Evolutionary conservation across 306 rosid species (phyloP), one percentile per base, ranked within the genome.

Genomic region (Vachellia pachyceras): DNA sequence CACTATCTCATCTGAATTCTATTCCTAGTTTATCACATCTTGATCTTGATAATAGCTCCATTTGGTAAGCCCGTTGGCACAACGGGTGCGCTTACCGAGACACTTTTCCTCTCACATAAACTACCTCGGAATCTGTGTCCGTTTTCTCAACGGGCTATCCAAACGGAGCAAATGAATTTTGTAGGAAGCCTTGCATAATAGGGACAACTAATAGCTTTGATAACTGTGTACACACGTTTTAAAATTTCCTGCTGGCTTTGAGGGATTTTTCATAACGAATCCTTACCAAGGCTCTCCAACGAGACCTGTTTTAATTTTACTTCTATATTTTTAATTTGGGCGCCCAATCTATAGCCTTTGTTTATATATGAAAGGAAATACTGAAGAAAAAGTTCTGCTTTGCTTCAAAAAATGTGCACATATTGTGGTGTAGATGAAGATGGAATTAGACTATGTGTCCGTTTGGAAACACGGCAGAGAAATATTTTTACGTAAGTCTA

Each of bases 291-390:
- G 74, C 36, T 47, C 50, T 50, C 29, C 76, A 20, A 7, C 45
- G 64, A 68, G 65, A 60, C 81, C 80, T 42, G 64, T 77, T 46
- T 29, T 29, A 29, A 29, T 29, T 29, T 29, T 0, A 29, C 33
- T 29, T 29, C 33, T 29, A 29, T 61, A 4, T 63, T 4, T 54
- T 66, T 64, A 71, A 39, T 66, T 76, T 44, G 75, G 68, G 69
- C 77, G 57, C 76, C 60, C 45, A 76, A 45, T 78, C 20, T 63
- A 20, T 79, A 61, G 74, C 66, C 50, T 46, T 18, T 73, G 76
- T 55, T 74, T 74, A 57, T 60, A 75, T 37, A 37, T 37, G 71
- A 37, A 58, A 42, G 73, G 73, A 79, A 79, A 77, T 77, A 68
- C 20, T 60, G 75, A 29, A 72, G 82, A 75, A 85, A n/a, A 82